A percentile compares a stretch with the other conserved stretches of the same genome.
These are phyloP conservation scores for Vaccinium corymbosum DNA, from an alignment of 148 eudicot species.

Conservation along the genomic window DNA sequence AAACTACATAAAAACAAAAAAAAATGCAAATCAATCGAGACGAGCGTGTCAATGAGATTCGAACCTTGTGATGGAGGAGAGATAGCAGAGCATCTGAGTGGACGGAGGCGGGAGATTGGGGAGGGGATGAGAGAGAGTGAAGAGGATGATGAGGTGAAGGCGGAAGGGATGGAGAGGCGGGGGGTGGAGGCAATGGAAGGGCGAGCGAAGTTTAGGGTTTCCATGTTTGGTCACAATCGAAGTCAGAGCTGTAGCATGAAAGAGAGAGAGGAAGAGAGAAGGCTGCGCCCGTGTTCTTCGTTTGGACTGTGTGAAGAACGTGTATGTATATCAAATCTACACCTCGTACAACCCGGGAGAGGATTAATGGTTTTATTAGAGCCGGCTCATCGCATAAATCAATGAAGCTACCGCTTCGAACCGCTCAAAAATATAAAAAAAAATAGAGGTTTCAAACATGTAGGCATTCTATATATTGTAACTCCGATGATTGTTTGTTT, in stretches of 20 bases:
- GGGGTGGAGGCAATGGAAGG: slow-evolving; percentile 7
- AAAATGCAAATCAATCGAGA: background rate
- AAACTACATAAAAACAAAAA: background rate
- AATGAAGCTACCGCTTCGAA: too few species aligned
- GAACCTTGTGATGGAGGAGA: slow-evolving; percentile 37
- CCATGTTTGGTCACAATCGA: slow-evolving; percentile 19
- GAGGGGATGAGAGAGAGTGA: slow-evolving; percentile 16
- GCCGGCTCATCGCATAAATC: too few species aligned
- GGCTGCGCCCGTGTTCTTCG: background rate
- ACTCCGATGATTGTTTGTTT: too few species aligned
- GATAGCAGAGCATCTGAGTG: slow-evolving; percentile 35
- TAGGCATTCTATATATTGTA: too few species aligned
- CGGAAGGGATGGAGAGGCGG: slow-evolving; percentile 15
- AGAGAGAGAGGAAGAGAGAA: background rate
- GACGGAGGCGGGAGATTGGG: slow-evolving; percentile 18
- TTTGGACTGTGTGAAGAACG: background rate
- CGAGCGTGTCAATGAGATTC: background rate
- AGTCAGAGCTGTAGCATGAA: background rate
- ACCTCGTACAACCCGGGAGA: background rate
- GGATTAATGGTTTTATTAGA: too few species aligned
- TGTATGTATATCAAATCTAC: too few species aligned
- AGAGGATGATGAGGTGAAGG: slow-evolving; percentile 6
- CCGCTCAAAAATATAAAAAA: too few species aligned
- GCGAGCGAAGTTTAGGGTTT: slow-evolving; percentile 36
- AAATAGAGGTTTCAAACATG: too few species aligned